phyloP scores from a whole-genome alignment of 2,329 filamentous ascomycete species.

The Myriosclerotinia scirpicola region DNA sequence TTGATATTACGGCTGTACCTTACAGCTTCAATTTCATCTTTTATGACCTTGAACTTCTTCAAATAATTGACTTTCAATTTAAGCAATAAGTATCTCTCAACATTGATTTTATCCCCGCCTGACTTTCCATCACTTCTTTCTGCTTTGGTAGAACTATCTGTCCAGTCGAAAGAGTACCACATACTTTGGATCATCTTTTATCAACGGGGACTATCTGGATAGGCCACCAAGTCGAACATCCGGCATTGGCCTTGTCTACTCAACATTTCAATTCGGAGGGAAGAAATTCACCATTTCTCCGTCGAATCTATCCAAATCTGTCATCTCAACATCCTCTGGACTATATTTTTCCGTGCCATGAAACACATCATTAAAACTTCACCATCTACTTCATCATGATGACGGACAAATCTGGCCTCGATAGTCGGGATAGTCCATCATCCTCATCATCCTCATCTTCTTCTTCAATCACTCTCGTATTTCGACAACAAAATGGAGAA shows the following conservation, averaged over 20 bases:
- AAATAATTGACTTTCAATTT: not conserved
- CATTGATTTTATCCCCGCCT: not conserved
- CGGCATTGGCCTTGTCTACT: not conserved
- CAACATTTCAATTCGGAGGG: not conserved
- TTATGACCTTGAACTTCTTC: not conserved
- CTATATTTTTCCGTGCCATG: not conserved
- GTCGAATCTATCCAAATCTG: not conserved
- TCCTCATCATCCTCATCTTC: not conserved
- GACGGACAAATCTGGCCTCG: not conserved
- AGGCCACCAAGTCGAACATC: not conserved
- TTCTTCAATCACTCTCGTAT: not conserved
- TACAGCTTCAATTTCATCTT: not conserved
- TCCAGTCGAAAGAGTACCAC: not conserved
- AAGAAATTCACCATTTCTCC: not conserved
- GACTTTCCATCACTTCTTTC: not conserved
- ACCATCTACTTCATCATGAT: not conserved
- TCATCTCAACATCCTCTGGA: not conserved
- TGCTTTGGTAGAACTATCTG: not conserved
- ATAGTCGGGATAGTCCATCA: not conserved
- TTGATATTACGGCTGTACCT: not conserved
- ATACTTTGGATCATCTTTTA: not conserved
- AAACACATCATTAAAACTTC: not conserved
- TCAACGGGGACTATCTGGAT: not conserved
- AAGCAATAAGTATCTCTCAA: no score
- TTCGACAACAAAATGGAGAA: not conserved